phyloP scores from a whole-genome alignment of 2,329 filamentous ascomycete species.

The Calonectria pteridis region DNA sequence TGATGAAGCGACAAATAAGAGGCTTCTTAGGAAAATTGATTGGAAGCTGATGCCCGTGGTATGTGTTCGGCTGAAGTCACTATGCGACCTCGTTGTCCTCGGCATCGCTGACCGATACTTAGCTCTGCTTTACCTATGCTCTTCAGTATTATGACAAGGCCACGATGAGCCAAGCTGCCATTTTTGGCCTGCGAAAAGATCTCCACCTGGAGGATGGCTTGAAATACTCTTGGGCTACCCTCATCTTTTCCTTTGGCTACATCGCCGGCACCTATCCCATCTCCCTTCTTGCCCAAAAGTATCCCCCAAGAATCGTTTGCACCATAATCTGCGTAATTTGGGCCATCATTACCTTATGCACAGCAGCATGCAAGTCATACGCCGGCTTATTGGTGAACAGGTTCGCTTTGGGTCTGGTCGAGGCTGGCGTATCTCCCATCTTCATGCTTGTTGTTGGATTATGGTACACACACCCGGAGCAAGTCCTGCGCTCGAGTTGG shows the following conservation, averaged over 20 bases:
- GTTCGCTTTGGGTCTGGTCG: constrained; percentile 54
- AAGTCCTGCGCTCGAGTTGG: constrained; percentile 51
- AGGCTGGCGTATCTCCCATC: constrained; percentile 48
- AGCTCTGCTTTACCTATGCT: constrained; percentile 48
- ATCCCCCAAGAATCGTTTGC: constrained; percentile 46
- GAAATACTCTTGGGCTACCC: constrained; percentile 48
- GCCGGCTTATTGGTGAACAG: constrained; percentile 49
- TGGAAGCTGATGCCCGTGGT: constrained; percentile 43
- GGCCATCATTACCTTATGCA: constrained; percentile 48
- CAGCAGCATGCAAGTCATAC: constrained; percentile 49
- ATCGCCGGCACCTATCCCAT: constrained; percentile 48
- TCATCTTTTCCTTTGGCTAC: constrained; percentile 51
- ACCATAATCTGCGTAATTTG: constrained; percentile 47
- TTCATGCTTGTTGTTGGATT: constrained; percentile 54
- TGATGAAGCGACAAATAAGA: constrained; percentile 29
- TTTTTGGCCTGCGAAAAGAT: constrained; percentile 47
- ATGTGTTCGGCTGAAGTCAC: background rate
- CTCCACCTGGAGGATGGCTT: constrained; percentile 44
- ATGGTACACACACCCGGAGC: constrained; percentile 55
- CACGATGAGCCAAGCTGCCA: constrained; percentile 45
- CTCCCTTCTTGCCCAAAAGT: constrained; percentile 46
- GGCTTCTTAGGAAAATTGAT: constrained; percentile 36
- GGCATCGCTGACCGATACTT: background rate
- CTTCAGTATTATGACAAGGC: constrained; percentile 49
- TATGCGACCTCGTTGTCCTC: too few relatives aligned